Evolutionary conservation across 2,329 filamentous ascomycete species (phyloP).

Genomic region (Aspergillus novofumigatus): DNA sequence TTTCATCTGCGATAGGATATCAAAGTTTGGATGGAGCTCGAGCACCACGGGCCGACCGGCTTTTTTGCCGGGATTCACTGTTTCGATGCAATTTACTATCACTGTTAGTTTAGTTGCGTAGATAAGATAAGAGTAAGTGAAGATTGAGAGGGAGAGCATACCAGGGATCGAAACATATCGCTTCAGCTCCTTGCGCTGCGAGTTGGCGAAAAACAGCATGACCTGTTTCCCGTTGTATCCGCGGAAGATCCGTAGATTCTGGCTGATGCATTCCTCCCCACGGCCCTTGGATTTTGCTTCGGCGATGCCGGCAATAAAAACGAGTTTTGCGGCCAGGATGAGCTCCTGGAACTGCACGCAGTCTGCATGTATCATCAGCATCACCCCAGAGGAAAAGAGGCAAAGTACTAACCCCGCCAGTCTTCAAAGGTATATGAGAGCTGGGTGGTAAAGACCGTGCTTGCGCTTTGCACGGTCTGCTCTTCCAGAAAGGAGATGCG

Average conservation of each 20-base stretch:
- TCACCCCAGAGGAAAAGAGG: neutral
- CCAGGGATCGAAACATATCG: slow-evolving; percentile 39
- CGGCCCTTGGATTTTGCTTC: slow-evolving; percentile 43
- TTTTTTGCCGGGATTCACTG: slow-evolving; percentile 38
- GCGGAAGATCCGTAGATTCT: slow-evolving; percentile 39
- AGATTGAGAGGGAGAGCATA: slow-evolving; percentile 14
- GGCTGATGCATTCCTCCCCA: slow-evolving; percentile 43
- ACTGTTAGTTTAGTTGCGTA: neutral
- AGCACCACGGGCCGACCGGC: slow-evolving; percentile 34
- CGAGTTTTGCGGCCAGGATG: slow-evolving; percentile 34
- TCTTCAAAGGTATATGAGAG: slow-evolving; percentile 41
- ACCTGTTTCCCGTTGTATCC: slow-evolving; percentile 32
- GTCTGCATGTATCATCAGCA: slow-evolving; percentile 22
- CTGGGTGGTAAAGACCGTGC: slow-evolving; percentile 38
- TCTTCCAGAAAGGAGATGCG: slow-evolving; percentile 42
- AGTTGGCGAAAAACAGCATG: slow-evolving; percentile 41
- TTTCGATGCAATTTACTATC: slow-evolving; percentile 37
- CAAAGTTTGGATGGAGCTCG: slow-evolving; percentile 38
- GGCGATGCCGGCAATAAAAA: slow-evolving; percentile 40
- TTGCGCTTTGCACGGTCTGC: slow-evolving; percentile 38
- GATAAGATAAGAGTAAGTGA: too few relatives aligned
- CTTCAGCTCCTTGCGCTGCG: slow-evolving; percentile 38
- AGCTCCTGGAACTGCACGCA: slow-evolving; percentile 40
- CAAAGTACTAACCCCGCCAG: slow-evolving; percentile 30
- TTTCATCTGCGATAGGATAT: slow-evolving; percentile 38